Base-by-base conservation (phyloP, 768 basidiomycete genomes). In the Suillus decipiens region DNA sequence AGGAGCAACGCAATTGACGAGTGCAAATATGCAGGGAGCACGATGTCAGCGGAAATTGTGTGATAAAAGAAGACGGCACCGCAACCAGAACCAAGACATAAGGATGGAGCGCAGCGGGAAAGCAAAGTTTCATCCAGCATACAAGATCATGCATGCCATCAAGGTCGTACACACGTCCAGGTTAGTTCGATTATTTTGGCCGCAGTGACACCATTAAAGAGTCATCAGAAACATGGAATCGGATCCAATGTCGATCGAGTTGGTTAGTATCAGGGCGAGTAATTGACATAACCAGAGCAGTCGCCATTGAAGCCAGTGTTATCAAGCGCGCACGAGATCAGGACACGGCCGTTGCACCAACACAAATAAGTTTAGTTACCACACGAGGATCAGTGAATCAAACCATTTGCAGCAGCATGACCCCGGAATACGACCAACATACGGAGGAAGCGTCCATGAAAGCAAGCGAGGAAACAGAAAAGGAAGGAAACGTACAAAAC, bases 21-120 rank as follows among this genome's bases (percentile, higher is more conserved):
- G 31, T 33, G 51, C 31, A 17, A 31, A 50, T 9, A 9, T 50
- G 14, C 19, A 36, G 10, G 14, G 36, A 7, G 11, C 24, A 17
- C 56, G 56, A 57, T 10, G 17, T 57, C 39, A 57, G 24, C 56
- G 37, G 56, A 57, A 41, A 57, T 57, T 57, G 56, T 41, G 56
- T 57, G 56, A 57, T 5, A 37, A 28, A 28, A 15, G 15, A 19
- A 28, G 12, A 39, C 24, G 15, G 11, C 15, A 39, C 37, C 55
- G 39, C 5, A 10, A 28, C 24, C 37, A 57, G 8, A 28, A 39
- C 9, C 24, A 41, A 6, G 17, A 57, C 28, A 57, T 39, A 57
- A 57, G 56, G 56, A 19, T 28, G 37, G 9, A 28, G 37, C 39
- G 37, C 37, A 41, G 37, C n/a, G 39, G 10, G 37, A 17, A 56